Percentiles rank a stretch among this genome's conserved stretches.
Evolutionary conservation across 2,329 filamentous ascomycete genomes (phyloP).

Genomic region (Fusarium sp.): DNA sequence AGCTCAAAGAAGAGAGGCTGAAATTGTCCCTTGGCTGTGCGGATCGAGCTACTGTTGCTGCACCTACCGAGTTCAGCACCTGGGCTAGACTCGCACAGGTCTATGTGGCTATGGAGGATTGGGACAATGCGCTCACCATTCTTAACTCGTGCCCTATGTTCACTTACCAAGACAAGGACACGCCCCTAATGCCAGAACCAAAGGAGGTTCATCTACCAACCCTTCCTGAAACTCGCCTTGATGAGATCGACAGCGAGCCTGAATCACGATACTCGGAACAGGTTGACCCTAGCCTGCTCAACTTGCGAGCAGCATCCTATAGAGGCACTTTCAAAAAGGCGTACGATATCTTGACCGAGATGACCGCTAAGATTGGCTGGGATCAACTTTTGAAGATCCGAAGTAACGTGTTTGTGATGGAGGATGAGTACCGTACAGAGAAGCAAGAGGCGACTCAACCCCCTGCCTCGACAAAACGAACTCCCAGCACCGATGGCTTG

Average conservation of each 20-base stretch:
- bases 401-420: conserved; percentile 99
- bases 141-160: conserved; percentile 99
- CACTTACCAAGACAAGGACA: conserved; percentile 98
- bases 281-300: conserved; percentile 86
- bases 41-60: conserved; percentile 92
- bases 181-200: conserved; percentile 92
- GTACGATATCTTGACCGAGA: conserved; percentile 92
- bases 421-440: conserved; percentile 96
- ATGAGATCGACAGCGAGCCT: conserved; percentile 95
- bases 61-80: conserved; percentile 95
- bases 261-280: conserved; percentile 84
- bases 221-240: conserved; percentile 86
- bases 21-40: conserved; percentile 92
- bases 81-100: conserved; percentile 95
- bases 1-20: conserved; percentile 73
- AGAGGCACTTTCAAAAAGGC: conserved; percentile 96
- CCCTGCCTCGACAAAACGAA: conserved; percentile 66
- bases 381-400: conserved; percentile 94
- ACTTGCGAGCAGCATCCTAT: conserved; percentile 88
- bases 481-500: conserved; percentile 82
- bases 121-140: conserved; percentile 94
- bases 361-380: conserved; percentile 97
- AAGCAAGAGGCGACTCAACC: conserved; percentile 70
- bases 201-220: conserved; percentile 88
- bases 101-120: conserved; percentile 93